Conservation (phyloP, 2,329 filamentous ascomycete genomes). For the Fusarium praegraminearum region DNA sequence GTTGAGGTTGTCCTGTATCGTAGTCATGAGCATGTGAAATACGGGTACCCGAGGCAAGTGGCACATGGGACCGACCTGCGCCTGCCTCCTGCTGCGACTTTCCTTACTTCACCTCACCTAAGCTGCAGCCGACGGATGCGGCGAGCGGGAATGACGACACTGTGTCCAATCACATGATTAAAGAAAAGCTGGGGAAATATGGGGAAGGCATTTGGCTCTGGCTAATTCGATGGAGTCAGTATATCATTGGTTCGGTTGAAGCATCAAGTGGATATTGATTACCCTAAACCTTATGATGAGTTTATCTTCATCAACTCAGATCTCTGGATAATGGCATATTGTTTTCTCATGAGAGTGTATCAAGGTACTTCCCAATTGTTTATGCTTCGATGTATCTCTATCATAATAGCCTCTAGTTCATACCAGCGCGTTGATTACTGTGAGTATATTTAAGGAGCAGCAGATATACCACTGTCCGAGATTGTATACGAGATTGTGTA, state of each 20-base stretch:
- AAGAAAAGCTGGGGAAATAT: conserved; percentile 46
- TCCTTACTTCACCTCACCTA: conserved; percentile 31
- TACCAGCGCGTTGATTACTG: too few relatives aligned
- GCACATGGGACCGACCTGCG: conserved; percentile 42
- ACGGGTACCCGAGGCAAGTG: conserved; percentile 47
- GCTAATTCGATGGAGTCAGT: neutral
- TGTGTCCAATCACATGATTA: conserved; percentile 45
- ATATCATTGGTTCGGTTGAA: conserved; percentile 18
- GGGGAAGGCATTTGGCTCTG: conserved; percentile 26
- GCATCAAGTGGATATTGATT: neutral
- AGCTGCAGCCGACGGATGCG: conserved; percentile 43
- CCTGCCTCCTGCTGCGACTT: conserved; percentile 25
- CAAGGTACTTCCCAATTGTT: neutral
- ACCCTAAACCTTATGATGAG: conserved; percentile 6
- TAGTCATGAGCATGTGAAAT: conserved; percentile 47
- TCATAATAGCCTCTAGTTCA: too few relatives aligned
- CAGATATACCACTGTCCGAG: neutral
- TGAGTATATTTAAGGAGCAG: too few relatives aligned
- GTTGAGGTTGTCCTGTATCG: conserved; percentile 27
- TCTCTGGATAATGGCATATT: neutral
- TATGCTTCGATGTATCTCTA: accelerated
- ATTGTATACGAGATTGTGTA: neutral
- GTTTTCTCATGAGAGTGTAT: too few relatives aligned
- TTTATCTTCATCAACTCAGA: neutral
- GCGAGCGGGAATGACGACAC: conserved; percentile 48